A percentile compares a stretch with the other conserved stretches of the same genome.
phyloP scores from a whole-genome alignment of 2,329 filamentous ascomycete species.

The Ophiostoma sp. region DNA sequence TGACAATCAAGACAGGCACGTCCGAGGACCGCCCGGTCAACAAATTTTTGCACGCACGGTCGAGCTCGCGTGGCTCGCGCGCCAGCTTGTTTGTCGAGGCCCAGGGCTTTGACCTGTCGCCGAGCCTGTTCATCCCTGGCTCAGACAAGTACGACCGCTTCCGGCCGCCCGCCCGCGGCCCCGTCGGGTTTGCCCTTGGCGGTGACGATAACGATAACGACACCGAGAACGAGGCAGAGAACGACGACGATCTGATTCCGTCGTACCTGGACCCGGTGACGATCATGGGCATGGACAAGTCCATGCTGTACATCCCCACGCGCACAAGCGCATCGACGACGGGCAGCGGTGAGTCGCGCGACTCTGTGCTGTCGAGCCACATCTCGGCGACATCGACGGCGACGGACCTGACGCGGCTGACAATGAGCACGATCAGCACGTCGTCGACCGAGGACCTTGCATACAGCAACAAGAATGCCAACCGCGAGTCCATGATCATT shows the following conservation, averaged over 20 bases:
- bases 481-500: constrained; percentile 5
- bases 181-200: constrained; percentile 25
- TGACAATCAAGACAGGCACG: constrained; percentile 22
- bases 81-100: constrained; percentile 54
- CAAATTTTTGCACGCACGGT: constrained; percentile 35
- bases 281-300: constrained; percentile 33
- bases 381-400: constrained; percentile 49
- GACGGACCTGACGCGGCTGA: constrained; percentile 48
- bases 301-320: constrained; percentile 34
- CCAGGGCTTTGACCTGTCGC: constrained; percentile 55
- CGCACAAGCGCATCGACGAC: constrained; percentile 53
- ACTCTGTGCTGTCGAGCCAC: constrained; percentile 47
- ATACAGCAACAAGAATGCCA: constrained; percentile 24
- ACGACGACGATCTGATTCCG: constrained; percentile 22
- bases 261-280: constrained; percentile 10
- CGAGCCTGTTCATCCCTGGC: constrained; percentile 54
- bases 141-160: constrained; percentile 41
- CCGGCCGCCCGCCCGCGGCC: constrained; percentile 32
- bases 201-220: constrained; percentile 29
- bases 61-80: constrained; percentile 37
- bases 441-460: constrained; percentile 37
- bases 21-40: constrained; percentile 16
- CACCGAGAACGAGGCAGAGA: constrained; percentile 27
- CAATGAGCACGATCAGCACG: constrained; percentile 43
- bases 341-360: constrained; percentile 44